Base-by-base conservation (phyloP, 2,329 filamentous ascomycete genomes). In the Exophiala alcalophila region DNA sequence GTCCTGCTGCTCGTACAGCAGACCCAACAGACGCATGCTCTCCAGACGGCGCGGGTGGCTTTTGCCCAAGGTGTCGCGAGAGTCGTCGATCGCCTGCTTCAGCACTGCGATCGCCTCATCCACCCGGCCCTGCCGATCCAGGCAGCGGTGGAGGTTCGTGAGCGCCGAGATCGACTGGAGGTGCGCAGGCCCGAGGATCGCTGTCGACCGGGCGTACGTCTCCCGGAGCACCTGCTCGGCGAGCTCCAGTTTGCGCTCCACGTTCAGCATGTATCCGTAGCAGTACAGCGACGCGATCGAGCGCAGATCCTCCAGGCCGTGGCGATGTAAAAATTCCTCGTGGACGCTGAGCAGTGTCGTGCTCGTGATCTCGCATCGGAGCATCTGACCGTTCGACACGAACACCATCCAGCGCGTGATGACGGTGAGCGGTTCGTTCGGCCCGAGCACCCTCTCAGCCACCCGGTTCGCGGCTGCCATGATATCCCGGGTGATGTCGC, bases 221-320 rank as follows among this genome's bases (percentile, higher is more conserved):
- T 52, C 39, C 12, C 37, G 37, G 21, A 53, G 24, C 4, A 50
- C 44, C 23, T 24, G 7, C 32, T 56, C 53, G 9, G 48, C 49
- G n/a, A 47, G 28, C 12, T 50, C 44, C 4, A 49, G 27, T 23
- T 39, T 31, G 6, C 39, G 23, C 33, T 56, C 53, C 15, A 48
- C 47, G 23, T 52, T 53, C 11, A 56, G 44, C 47, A 51, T 53
- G 31, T 45, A 55, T 8, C 46, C 47, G 28, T 51, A 50, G 29
- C 52, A 54, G 36, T 56, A 55, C 16, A 50, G 30, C 9, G 50
- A 43, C 18, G 49, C 48, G 25, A 56, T 55, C 12, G 45, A 41
- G 8, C 49, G 48, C 6, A 44, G 40, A 27, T 50, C 47, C 7
- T 44, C 32, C 12, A 9, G 14, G n/a, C 50, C 50, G 16, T 52